phyloP scores from a whole-genome alignment of 306 rosid genomes.

The Canavalia ensiformis region DNA sequence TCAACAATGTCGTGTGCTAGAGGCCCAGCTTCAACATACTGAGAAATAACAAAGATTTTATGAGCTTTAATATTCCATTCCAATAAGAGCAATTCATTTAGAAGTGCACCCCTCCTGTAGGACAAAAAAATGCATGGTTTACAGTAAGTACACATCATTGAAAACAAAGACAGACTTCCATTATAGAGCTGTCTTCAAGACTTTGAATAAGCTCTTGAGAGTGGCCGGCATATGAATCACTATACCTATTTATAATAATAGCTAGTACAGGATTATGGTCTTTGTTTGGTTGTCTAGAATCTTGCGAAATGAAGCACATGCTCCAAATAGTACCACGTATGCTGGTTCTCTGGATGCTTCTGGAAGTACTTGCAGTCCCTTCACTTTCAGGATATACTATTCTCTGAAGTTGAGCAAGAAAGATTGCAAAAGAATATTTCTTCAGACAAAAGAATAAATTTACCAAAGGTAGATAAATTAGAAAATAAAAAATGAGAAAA shows the following conservation, averaged over 20 bases:
- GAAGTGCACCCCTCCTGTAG: slow-evolving; percentile 70
- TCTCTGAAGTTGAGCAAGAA: slow-evolving; percentile 64
- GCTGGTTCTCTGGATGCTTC: slow-evolving; percentile 61
- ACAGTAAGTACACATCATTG: slow-evolving; percentile 35
- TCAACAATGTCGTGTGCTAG: slow-evolving; percentile 81
- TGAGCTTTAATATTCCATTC: slow-evolving; percentile 79
- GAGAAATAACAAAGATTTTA: slow-evolving; percentile 63
- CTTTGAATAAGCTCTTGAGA: slow-evolving; percentile 39
- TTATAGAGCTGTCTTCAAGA: slow-evolving; percentile 41
- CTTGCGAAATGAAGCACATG: slow-evolving; percentile 89
- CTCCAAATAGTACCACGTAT: slow-evolving; percentile 90
- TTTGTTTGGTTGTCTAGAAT: slow-evolving; percentile 60
- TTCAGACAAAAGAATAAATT: slow-evolving; percentile 40
- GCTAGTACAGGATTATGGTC: slow-evolving; percentile 87
- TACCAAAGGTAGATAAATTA: slow-evolving; percentile 36
- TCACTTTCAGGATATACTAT: slow-evolving; percentile 79
- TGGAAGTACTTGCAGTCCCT: slow-evolving; percentile 56
- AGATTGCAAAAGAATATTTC: slow-evolving; percentile 41
- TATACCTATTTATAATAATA: slow-evolving; percentile 82
- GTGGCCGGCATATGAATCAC: slow-evolving; percentile 30
- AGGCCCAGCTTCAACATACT: slow-evolving; percentile 76
- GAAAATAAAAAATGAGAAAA: slow-evolving; percentile 25
- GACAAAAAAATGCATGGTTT: slow-evolving; percentile 33
- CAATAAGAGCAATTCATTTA: slow-evolving; percentile 78
- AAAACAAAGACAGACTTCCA: slow-evolving; percentile 38